Conservation (phyloP, 192 early-diverging fungal species). For the Pilobolus umbonatus region DNA sequence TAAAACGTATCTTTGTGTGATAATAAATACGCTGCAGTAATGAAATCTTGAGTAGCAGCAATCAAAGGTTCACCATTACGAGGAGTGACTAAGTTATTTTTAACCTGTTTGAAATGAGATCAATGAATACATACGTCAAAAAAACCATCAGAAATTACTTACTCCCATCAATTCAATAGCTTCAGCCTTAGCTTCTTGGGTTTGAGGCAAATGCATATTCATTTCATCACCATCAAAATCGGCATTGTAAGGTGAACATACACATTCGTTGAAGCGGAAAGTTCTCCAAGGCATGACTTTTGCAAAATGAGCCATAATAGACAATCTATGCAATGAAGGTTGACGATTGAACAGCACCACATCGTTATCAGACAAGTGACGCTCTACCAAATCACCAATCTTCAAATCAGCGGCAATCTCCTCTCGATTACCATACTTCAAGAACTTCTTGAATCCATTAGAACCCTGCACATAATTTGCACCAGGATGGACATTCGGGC, state of each 20-base stretch:
- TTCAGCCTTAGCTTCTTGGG: constrained; percentile 96
- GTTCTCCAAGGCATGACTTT: constrained; percentile 95
- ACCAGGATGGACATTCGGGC: constrained; percentile 87
- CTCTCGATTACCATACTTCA: constrained; percentile 68
- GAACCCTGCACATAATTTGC: constrained; percentile 75
- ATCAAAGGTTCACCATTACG: constrained; percentile 98
- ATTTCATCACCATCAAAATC: constrained; percentile 99
- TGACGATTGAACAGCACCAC: constrained; percentile 98
- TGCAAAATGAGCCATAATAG: constrained; percentile 95
- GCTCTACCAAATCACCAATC: constrained; percentile 90
- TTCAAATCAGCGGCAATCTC: constrained; percentile 66
- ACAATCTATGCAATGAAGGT: constrained; percentile 94
- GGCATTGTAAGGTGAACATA: constrained; percentile 99
- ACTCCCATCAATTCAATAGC: constrained; percentile 93
- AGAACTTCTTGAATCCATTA: constrained; percentile 54
- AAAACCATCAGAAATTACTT: no score
- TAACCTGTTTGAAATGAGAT: no score
- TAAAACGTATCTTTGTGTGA: constrained; percentile 95
- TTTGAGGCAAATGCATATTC: constrained; percentile 99
- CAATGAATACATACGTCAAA: no score
- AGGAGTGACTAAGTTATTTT: constrained; percentile 96
- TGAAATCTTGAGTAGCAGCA: constrained; percentile 99
- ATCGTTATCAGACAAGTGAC: constrained; percentile 92
- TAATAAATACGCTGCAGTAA: constrained; percentile 91
- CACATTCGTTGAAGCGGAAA: constrained; percentile 99